These are phyloP conservation scores for Termitomyces heimii DNA, from an alignment of 768 basidiomycete genomes.

Conservation along the genomic window DNA sequence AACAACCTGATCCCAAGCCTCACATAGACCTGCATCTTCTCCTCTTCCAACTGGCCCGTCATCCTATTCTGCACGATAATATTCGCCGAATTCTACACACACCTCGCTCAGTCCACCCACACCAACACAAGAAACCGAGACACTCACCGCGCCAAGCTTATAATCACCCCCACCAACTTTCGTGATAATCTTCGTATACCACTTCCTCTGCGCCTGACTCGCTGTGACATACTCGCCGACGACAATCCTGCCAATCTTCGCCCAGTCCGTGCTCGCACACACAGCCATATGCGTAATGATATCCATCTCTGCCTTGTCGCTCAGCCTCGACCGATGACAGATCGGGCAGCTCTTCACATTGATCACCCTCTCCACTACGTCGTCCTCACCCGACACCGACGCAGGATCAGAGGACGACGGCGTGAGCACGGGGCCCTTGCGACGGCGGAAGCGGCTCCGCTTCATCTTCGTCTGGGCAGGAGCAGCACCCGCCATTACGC, in stretches of 20 bases:
- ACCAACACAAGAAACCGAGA: conserved; percentile 3
- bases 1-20: conserved; percentile 86
- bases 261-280: conserved; percentile 93
- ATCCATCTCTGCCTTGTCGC: conserved; percentile 85
- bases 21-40: conserved; percentile 96
- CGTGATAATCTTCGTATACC: conserved; percentile 86
- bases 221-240: conserved; percentile 95
- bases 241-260: conserved; percentile 79
- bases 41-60: conserved; percentile 91
- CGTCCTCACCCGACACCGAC: conserved; percentile 9
- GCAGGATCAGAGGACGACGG: neutral
- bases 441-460: conserved; percentile 8
- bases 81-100: conserved; percentile 83
- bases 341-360: conserved; percentile 93
- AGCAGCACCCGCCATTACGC: neutral
- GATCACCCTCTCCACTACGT: conserved; percentile 77
- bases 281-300: conserved; percentile 97
- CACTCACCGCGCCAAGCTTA: conserved; percentile 78
- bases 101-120: neutral
- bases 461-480: conserved; percentile 10
- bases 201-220: conserved; percentile 94
- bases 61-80: conserved; percentile 94
- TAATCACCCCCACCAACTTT: conserved; percentile 88
- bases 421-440: conserved; percentile 8
- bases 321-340: conserved; percentile 84